Evolutionary conservation across 441 rosid genomes (phyloP), one percentile per base, ranked within the genome.

Genomic region (Gossypium gossypioides): DNA sequence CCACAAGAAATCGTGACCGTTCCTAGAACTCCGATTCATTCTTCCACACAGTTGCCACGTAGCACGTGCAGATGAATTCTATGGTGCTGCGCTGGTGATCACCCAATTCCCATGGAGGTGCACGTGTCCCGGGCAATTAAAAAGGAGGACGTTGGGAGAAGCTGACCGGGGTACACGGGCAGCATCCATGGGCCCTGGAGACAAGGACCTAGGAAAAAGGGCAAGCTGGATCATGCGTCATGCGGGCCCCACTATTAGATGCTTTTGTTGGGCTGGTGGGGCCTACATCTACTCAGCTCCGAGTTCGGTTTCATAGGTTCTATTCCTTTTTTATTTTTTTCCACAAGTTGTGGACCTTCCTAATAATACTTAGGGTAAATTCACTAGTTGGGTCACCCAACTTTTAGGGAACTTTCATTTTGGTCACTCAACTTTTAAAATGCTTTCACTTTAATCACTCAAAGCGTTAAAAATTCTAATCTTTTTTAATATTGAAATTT

Each of bases 271-370:
- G 60, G 32, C 5, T 12, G 0, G 68, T 51, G 77, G 84, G 82
- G 3, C 82, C 84, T 48, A 25, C 54, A 74, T 84, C 84, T 67
- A 83, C 84, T 88, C 96, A 90, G 84, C 91, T 78, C 83, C 81
- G 0, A 73, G 73, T 69, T 12, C 22, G 67, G 16, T 58, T 72
- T 77, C 8, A 46, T 55, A 6, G 19, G 15, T 37, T 59, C 16
- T 16, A 1, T 16, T 5, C 16, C 7, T 18, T 9, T 57, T 56
- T 56, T 71, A 12, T 27, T 12, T 10, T 10, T 1, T 24, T 25
- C 8, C 7, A 1, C n/a, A 32, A 66, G 18, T 0, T 1, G 80
- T 73, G 82, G 83, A 82, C 59, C 84, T 81, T 46, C 13, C 51
- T 1, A 32, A 9, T 24, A 64, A 65, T 72, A 56, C 13, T 10